These are phyloP conservation scores for Penicillium silybi DNA, from an alignment of 495 filamentous ascomycete genomes.

Conservation along the genomic window DNA sequence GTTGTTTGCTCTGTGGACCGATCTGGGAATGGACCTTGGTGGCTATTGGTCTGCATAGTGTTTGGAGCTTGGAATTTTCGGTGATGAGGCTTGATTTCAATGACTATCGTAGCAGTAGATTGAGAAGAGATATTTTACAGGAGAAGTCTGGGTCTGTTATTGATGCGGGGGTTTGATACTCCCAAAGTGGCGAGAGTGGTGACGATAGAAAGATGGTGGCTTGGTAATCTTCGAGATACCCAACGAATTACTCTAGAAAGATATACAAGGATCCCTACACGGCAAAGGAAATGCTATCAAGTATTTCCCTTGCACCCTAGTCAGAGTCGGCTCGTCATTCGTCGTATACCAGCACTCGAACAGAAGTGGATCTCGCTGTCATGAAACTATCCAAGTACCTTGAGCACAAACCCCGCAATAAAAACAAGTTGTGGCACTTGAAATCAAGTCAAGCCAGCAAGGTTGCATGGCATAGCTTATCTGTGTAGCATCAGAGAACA, in stretches of 20 bases:
- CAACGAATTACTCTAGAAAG: neutral
- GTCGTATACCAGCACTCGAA: neutral
- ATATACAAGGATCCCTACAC: neutral
- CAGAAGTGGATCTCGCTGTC: neutral
- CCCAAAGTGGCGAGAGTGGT: neutral
- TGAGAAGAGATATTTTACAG: neutral
- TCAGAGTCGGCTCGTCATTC: neutral
- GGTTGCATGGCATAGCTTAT: neutral
- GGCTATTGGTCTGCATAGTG: slow-evolving; percentile 10
- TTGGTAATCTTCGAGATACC: neutral
- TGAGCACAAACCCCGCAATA: neutral
- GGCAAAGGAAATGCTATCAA: neutral
- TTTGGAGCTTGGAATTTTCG: neutral
- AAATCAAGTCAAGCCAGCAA: neutral
- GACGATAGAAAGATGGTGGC: neutral
- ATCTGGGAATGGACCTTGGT: slow-evolving; percentile 6
- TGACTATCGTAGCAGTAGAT: neutral
- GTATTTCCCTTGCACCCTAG: neutral
- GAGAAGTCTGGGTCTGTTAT: neutral
- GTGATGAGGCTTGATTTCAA: neutral
- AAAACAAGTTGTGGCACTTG: neutral
- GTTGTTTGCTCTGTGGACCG: slow-evolving; percentile 2
- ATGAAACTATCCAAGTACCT: neutral
- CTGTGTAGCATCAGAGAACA: neutral
- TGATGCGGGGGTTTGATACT: neutral